Conservation (phyloP, 441 rosid genomes). For the Euphorbia corollata region DNA sequence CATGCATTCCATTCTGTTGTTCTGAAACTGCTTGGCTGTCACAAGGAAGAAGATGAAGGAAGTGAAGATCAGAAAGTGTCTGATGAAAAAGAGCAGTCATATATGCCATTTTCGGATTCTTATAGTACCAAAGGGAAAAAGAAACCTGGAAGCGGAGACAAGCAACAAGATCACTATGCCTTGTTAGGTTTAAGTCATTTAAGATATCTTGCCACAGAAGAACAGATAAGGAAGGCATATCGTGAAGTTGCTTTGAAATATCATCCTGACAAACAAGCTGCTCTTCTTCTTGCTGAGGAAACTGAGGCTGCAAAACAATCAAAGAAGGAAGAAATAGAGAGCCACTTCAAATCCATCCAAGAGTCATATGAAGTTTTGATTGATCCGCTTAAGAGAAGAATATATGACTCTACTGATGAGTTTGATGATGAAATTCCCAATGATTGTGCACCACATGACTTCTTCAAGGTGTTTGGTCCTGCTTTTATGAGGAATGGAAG, state of each 20-base stretch:
- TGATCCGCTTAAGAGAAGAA: slow-evolving; percentile 84
- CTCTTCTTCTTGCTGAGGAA: slow-evolving; percentile 78
- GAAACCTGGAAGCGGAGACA: slow-evolving; percentile 57
- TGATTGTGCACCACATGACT: slow-evolving; percentile 79
- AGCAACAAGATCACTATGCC: slow-evolving; percentile 89
- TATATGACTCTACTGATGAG: slow-evolving; percentile 90
- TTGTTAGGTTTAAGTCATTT: slow-evolving; percentile 80
- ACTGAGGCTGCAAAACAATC: slow-evolving; percentile 87
- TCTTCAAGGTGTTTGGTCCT: slow-evolving; percentile 91
- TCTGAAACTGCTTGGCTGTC: slow-evolving; percentile 69
- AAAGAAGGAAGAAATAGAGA: slow-evolving; percentile 84
- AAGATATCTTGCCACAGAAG: slow-evolving; percentile 91
- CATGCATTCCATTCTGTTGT: slow-evolving; percentile 81
- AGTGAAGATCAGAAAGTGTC: slow-evolving; percentile 43
- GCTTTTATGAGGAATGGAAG: slow-evolving; percentile 93
- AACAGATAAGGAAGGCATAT: slow-evolving; percentile 82
- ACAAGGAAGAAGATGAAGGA: slow-evolving; percentile 39
- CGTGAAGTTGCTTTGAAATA: slow-evolving; percentile 90
- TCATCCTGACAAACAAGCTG: slow-evolving; percentile 94
- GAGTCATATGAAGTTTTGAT: slow-evolving; percentile 85
- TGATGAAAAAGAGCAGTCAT: slow-evolving; percentile 46
- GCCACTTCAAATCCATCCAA: slow-evolving; percentile 77
- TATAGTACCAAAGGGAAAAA: slow-evolving; percentile 72
- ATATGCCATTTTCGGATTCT: slow-evolving; percentile 61
- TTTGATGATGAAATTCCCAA: slow-evolving; percentile 93